phyloP scores from a whole-genome alignment of 208 protist genomes.

The Crithidia sp. region DNA sequence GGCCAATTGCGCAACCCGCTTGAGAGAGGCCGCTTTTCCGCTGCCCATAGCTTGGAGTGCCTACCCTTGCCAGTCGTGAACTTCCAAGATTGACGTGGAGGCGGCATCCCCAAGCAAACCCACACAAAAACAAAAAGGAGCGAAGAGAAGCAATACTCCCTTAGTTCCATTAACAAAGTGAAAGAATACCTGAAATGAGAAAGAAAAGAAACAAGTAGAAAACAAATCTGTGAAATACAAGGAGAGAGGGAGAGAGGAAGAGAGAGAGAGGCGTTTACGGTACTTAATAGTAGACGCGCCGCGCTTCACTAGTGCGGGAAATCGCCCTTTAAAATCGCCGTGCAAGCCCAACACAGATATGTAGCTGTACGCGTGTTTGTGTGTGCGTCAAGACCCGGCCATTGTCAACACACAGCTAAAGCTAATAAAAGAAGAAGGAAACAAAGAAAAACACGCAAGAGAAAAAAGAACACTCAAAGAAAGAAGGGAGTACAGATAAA shows the following conservation, averaged over 20 bases:
- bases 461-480: too few relatives aligned
- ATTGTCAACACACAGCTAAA: too few relatives aligned
- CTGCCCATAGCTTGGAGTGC: neutral
- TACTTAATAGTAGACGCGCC: too few relatives aligned
- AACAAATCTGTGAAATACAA: neutral
- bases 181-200: slow-evolving; percentile 17
- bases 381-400: too few relatives aligned
- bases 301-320: too few relatives aligned
- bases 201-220: neutral
- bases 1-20: neutral
- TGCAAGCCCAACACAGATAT: too few relatives aligned
- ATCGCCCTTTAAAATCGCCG: too few relatives aligned
- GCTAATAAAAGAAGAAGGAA: too few relatives aligned
- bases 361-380: too few relatives aligned
- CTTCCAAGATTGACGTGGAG: neutral
- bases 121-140: slow-evolving; percentile 5
- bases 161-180: slow-evolving; percentile 13
- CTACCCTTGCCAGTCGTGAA: neutral
- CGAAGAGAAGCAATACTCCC: neutral
- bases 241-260: neutral
- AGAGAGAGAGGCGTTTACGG: too few relatives aligned
- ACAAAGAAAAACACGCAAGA: too few relatives aligned
- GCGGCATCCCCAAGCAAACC: neutral
- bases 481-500: too few relatives aligned
- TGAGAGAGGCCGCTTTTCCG: neutral